Base-by-base conservation (phyloP, 768 basidiomycete genomes). In the Amanita exitialis region DNA sequence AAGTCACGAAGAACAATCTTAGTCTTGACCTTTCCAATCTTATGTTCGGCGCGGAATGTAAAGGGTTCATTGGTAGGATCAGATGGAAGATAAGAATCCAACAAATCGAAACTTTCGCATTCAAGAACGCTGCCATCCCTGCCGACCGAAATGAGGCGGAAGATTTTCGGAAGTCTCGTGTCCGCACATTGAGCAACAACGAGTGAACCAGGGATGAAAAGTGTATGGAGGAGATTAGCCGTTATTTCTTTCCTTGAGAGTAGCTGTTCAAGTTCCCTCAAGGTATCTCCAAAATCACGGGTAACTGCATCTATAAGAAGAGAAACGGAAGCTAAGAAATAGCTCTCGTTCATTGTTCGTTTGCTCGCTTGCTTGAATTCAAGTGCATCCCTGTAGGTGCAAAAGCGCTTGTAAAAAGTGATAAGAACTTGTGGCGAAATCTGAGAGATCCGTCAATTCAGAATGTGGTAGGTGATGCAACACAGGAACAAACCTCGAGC, bases 181-280 rank as follows among this genome's bases (percentile, higher is more conserved):
- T 77, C 65, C 16, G 76, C 70, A 62, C 82, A 82, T 10, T 62
- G 68, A 1, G 74, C 71, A 27, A 77, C 69, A 56, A 83, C 64
- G 43, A 76, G 60, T 18, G 75, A 70, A 25, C 74, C 67, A 0
- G 81, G 80, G 15, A 80, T 70, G 42, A 80, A 70, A 53, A 86
- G 69, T 12, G 75, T 67, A 58, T 78, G 75, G 44, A 83, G 67
- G 30, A 78, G 66, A 10, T 76, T 72, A 57, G 70, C 81, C 3
- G 76, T 77, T 56, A 82, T 82, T 58, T 83, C 80, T 10, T 66
- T 68, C 54, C 81, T 77, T 1, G 72, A 56, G 6, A 67, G 75
- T 38, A 82, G 71, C 16, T 73, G 70, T 1, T 68, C 61, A 55
- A 82, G 67, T 13, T 65, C 71, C 12, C 68, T 59, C 45, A 80